A percentile compares a stretch with the other conserved stretches of the same genome.
These are phyloP conservation scores for Epichloe scottii DNA, from an alignment of 2,329 filamentous ascomycete species.

Conservation along the genomic window DNA sequence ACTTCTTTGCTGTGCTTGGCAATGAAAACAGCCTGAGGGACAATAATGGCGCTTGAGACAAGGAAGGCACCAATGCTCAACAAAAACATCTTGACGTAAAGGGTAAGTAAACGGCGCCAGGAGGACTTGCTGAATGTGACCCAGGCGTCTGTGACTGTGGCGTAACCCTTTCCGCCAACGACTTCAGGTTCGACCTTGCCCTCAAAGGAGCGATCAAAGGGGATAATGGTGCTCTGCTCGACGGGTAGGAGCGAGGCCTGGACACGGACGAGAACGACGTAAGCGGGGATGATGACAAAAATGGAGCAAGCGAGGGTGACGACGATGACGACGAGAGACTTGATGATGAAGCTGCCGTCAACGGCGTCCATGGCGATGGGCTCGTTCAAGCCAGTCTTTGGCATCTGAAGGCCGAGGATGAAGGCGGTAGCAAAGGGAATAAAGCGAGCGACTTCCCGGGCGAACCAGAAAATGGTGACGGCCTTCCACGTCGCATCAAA, in stretches of 20 bases:
- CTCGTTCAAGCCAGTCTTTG: slow-evolving; percentile 22
- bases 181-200: slow-evolving; percentile 65
- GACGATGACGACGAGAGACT: slow-evolving; percentile 32
- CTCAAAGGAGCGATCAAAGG: slow-evolving; percentile 78
- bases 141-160: slow-evolving; percentile 67
- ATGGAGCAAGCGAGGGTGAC: slow-evolving; percentile 39
- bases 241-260: slow-evolving; percentile 78
- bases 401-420: slow-evolving; percentile 32
- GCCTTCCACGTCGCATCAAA: slow-evolving; percentile 60
- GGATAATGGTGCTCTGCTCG: slow-evolving; percentile 70
- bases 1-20: slow-evolving; percentile 8
- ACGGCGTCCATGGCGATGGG: slow-evolving; percentile 20
- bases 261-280: slow-evolving; percentile 66
- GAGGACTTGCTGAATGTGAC: slow-evolving; percentile 60
- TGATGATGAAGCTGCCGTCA: slow-evolving; percentile 19
- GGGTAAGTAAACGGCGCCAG: slow-evolving; percentile 59
- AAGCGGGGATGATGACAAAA: slow-evolving; percentile 60
- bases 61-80: slow-evolving; percentile 37
- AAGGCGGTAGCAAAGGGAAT: slow-evolving; percentile 31
- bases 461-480: slow-evolving; percentile 48
- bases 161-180: slow-evolving; percentile 58
- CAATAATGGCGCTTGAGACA: slow-evolving; percentile 32
- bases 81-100: slow-evolving; percentile 59
- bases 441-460: slow-evolving; percentile 35
- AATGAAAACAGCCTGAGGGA: slow-evolving; percentile 38